Evolutionary conservation across 2,329 filamentous ascomycete genomes (phyloP).

Genomic region (Fusarium chuoi): DNA sequence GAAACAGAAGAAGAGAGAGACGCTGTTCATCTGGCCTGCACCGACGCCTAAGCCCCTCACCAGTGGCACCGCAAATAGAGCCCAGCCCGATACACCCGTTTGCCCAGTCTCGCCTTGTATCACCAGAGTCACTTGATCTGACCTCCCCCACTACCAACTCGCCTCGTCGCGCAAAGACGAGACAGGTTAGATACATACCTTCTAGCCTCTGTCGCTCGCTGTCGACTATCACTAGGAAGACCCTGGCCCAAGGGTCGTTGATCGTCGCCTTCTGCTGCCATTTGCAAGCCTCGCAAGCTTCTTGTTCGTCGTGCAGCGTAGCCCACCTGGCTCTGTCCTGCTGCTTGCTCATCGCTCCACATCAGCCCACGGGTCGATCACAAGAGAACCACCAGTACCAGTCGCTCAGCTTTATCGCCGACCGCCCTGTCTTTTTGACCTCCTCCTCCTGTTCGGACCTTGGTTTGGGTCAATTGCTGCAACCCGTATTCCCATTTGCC

Average conservation of each 20-base stretch:
- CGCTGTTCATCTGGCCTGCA: slow-evolving; percentile 16
- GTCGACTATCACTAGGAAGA: slow-evolving; percentile 29
- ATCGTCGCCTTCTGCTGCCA: slow-evolving; percentile 41
- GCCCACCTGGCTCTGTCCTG: slow-evolving; percentile 34
- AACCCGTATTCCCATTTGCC: slow-evolving; percentile 37
- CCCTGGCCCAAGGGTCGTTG: slow-evolving; percentile 40
- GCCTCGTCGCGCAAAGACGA: slow-evolving; percentile 26
- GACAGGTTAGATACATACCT: slow-evolving; percentile 23
- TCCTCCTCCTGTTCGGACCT: slow-evolving; percentile 33
- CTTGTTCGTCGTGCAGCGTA: slow-evolving; percentile 22
- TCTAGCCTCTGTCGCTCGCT: neutral
- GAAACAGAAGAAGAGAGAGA: neutral
- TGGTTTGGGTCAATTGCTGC: slow-evolving; percentile 33
- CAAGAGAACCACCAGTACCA: slow-evolving; percentile 38
- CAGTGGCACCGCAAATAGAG: slow-evolving; percentile 26
- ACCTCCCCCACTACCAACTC: slow-evolving; percentile 34
- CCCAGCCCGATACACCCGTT: slow-evolving; percentile 24
- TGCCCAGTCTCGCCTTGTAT: slow-evolving; percentile 25
- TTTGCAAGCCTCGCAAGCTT: slow-evolving; percentile 29
- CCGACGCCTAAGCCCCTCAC: slow-evolving; percentile 41
- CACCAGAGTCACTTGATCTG: slow-evolving; percentile 19
- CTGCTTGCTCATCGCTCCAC: slow-evolving; percentile 39
- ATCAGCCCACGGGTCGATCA: slow-evolving; percentile 44
- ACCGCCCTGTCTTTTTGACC: slow-evolving; percentile 35
- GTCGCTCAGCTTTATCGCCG: slow-evolving; percentile 36